Conservation (phyloP, 164 flowering plant species). For the Stephania japonica region DNA sequence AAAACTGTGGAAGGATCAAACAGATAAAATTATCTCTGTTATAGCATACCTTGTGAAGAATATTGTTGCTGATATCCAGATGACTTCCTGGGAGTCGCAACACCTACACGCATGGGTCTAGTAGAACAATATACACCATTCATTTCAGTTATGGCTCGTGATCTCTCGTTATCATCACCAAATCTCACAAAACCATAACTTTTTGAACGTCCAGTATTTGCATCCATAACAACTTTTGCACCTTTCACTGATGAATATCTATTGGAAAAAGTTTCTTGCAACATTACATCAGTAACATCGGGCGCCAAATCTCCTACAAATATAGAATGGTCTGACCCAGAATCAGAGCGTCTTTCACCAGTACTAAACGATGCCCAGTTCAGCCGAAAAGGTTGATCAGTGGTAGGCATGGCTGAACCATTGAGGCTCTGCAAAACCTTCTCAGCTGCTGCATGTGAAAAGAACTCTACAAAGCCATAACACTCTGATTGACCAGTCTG, state of each 20-base stretch:
- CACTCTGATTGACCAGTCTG: constrained; percentile 89
- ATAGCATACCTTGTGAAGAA: constrained; percentile 55
- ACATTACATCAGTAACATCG: constrained; percentile 76
- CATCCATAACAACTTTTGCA: constrained; percentile 95
- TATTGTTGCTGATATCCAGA: constrained; percentile 66
- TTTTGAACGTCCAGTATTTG: constrained; percentile 90
- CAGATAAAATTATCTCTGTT: neutral
- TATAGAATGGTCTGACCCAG: constrained; percentile 81
- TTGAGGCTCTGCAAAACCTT: constrained; percentile 66
- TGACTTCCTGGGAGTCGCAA: constrained; percentile 88
- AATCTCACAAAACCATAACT: constrained; percentile 97
- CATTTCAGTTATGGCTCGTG: constrained; percentile 87
- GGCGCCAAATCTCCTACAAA: constrained; percentile 95
- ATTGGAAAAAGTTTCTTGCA: constrained; percentile 81
- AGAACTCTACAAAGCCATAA: constrained; percentile 92
- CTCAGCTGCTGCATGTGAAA: constrained; percentile 74
- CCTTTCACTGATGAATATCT: constrained; percentile 86
- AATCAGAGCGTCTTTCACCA: constrained; percentile 76
- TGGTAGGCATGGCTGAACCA: constrained; percentile 66
- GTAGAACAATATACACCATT: constrained; percentile 83
- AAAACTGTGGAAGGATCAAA: no score
- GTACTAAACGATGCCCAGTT: constrained; percentile 94
- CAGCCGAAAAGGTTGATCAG: constrained; percentile 78
- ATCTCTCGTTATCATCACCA: constrained; percentile 82
- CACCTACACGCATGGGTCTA: constrained; percentile 93